phyloP scores from a whole-genome alignment of 257 asterid genomes.

The Ophiorrhiza pumila region DNA sequence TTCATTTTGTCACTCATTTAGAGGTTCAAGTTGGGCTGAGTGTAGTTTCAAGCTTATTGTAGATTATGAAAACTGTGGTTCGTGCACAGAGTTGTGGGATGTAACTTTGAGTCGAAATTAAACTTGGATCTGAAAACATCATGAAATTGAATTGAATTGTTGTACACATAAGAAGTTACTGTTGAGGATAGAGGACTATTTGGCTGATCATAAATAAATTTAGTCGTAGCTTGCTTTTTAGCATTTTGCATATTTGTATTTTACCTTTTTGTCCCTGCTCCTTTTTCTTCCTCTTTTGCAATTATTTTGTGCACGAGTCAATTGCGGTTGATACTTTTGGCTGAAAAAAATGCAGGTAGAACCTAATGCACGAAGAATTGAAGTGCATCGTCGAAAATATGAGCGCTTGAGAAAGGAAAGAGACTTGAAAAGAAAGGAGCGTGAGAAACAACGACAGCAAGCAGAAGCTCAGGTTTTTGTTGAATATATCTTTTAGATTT shows the following conservation, averaged over 20 bases:
- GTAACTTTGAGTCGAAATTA: background rate
- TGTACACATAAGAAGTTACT: background rate
- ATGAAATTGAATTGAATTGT: background rate
- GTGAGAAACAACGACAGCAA: conserved; percentile 34
- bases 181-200: background rate
- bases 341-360: conserved; percentile 50
- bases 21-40: background rate
- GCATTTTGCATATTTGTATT: background rate
- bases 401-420: conserved; percentile 53
- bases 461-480: conserved; percentile 34
- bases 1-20: background rate
- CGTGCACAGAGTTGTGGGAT: background rate
- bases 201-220: background rate
- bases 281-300: background rate
- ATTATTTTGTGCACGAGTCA: background rate
- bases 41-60: background rate
- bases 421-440: conserved; percentile 43
- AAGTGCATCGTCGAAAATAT: conserved; percentile 69
- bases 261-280: background rate
- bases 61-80: background rate
- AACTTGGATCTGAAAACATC: background rate
- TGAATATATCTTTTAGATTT: background rate
- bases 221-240: background rate
- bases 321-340: background rate
- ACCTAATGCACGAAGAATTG: conserved; percentile 61